A percentile compares a stretch with the other conserved stretches of the same genome.
Conservation (phyloP, 208 protist genomes). For the Sergeia podlipaevii region DNA sequence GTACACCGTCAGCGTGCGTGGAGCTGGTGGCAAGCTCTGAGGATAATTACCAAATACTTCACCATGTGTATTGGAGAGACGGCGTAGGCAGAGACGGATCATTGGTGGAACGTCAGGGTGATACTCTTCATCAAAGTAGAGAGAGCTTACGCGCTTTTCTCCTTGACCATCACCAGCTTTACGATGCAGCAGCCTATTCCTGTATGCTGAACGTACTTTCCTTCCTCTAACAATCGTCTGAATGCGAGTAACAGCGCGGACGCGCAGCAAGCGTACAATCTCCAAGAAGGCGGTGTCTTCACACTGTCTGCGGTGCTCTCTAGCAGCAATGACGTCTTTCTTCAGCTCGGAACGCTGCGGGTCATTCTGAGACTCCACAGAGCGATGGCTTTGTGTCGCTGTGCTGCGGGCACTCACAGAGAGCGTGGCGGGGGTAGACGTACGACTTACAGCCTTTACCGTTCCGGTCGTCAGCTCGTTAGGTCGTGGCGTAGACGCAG, state of each 20-base stretch:
- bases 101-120: slow-evolving; percentile 23
- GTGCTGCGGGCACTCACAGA: no score
- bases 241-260: slow-evolving; percentile 53
- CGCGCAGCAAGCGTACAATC: slow-evolving; percentile 35
- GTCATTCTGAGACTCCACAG: not conserved
- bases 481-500: no score
- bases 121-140: no score
- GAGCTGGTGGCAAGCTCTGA: slow-evolving; percentile 11
- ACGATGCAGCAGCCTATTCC: no score
- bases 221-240: slow-evolving; percentile 65
- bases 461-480: no score
- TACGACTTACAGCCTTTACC: no score
- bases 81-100: slow-evolving; percentile 16
- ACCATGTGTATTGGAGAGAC: slow-evolving; percentile 24
- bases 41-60: slow-evolving; percentile 63
- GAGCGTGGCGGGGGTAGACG: no score
- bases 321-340: slow-evolving; percentile 8
- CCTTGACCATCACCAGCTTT: no score
- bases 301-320: slow-evolving; percentile 31
- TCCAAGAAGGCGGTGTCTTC: slow-evolving; percentile 73
- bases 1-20: slow-evolving; percentile 17
- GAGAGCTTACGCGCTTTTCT: no score
- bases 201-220: no score
- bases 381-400: no score
- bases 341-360: not conserved